Conservation (phyloP, 352 stramenopile species). For the Nothophytophthora sp. region DNA sequence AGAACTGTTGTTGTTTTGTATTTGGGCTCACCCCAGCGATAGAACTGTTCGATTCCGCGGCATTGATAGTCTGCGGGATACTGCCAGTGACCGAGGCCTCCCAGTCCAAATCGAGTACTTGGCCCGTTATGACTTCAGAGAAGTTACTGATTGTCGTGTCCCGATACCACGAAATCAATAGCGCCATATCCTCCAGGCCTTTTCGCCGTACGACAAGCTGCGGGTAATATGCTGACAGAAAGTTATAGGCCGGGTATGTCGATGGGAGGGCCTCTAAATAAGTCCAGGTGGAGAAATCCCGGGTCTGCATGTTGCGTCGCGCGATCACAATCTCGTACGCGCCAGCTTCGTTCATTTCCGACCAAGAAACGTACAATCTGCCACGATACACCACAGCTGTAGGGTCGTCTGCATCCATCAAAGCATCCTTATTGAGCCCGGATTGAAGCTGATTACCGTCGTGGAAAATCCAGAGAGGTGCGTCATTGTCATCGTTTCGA, state of each 20-base stretch:
- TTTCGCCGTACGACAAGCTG: conserved; percentile 43
- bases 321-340: conserved; percentile 56
- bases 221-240: conserved; percentile 47
- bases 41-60: conserved; percentile 10
- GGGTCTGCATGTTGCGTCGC: conserved; percentile 50
- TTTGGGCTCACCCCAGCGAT: conserved; percentile 20
- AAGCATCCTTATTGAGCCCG: conserved; percentile 54
- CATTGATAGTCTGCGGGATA: conserved; percentile 28
- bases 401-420: conserved; percentile 46
- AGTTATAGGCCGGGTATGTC: conserved; percentile 23
- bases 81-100: conserved; percentile 26
- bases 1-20: conserved; percentile 22
- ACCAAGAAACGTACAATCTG: conserved; percentile 64
- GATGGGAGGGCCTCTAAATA: conserved; percentile 39
- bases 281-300: conserved; percentile 55
- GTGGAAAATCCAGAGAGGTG: conserved; percentile 74
- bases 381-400: conserved; percentile 45
- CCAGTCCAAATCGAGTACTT: conserved; percentile 52
- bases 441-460: conserved; percentile 43
- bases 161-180: conserved; percentile 60
- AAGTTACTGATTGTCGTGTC: conserved; percentile 40
- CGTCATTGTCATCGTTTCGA: conserved; percentile 49
- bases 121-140: conserved; percentile 46
- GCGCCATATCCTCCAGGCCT: conserved; percentile 50
- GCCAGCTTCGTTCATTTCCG: conserved; percentile 34